Evolutionary conservation across 1,284 basidiomycete genomes (phyloP).

Genomic region (Sanghuangporus baumii): DNA sequence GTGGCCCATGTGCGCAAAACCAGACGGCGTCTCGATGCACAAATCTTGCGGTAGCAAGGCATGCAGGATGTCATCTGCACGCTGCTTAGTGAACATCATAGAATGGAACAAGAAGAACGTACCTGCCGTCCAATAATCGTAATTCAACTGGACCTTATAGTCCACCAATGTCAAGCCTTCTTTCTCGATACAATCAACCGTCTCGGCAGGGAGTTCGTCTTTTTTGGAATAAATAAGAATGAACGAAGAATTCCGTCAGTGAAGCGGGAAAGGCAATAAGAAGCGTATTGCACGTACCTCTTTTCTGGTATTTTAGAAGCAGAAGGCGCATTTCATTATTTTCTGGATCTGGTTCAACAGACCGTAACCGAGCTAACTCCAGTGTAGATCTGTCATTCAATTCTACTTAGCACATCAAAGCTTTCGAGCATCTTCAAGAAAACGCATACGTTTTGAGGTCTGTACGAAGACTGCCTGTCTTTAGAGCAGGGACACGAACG

Average conservation of each 20-base stretch:
- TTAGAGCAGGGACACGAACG: constrained; percentile 52
- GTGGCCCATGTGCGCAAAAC: constrained; percentile 89
- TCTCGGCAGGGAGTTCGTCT: constrained; percentile 60
- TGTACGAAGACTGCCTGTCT: constrained; percentile 54
- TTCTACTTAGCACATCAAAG: constrained; percentile 3
- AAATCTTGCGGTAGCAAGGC: constrained; percentile 74
- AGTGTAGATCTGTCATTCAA: constrained; percentile 34
- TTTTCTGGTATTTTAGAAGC: constrained; percentile 49
- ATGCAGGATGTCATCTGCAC: constrained; percentile 70
- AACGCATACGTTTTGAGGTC: constrained; percentile 52
- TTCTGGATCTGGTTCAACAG: constrained; percentile 48
- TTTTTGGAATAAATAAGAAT: constrained; percentile 36
- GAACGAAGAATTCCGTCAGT: not conserved
- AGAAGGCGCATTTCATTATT: constrained; percentile 50
- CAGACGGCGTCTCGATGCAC: constrained; percentile 74
- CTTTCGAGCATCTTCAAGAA: constrained; percentile 7
- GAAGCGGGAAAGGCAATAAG: constrained; percentile 5
- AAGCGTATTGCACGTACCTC: constrained; percentile 39
- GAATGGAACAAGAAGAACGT: constrained; percentile 19
- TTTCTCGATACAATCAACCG: constrained; percentile 47
- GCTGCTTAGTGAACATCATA: not conserved
- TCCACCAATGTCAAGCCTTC: constrained; percentile 51
- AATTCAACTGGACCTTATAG: constrained; percentile 63
- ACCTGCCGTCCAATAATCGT: constrained; percentile 86
- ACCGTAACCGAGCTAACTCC: constrained; percentile 61